Evolutionary conservation across 305 asterid species (phyloP).

Genomic region (Fraxinus velutina): DNA sequence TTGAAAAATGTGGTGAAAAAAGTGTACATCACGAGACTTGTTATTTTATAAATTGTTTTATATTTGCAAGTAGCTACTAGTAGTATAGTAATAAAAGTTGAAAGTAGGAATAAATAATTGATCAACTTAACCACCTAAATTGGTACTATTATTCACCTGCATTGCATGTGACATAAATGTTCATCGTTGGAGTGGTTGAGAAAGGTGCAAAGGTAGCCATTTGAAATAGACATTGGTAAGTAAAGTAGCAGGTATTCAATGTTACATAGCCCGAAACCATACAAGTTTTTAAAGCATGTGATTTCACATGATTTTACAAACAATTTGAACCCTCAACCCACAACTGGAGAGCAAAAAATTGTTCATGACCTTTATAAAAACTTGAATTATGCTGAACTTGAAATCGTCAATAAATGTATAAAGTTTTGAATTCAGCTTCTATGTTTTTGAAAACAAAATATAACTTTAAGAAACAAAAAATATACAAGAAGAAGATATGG

Average conservation of each 20-base stretch:
- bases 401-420: background rate
- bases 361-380: background rate
- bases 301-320: too few relatives aligned
- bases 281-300: too few relatives aligned
- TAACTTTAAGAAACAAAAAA: background rate
- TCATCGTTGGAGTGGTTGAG: background rate
- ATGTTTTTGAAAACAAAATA: background rate
- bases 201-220: background rate
- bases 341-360: too few relatives aligned
- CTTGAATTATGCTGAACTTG: background rate
- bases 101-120: background rate
- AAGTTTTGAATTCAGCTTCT: background rate
- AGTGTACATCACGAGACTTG: background rate
- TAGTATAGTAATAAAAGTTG: background rate
- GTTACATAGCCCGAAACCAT: too few relatives aligned
- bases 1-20: too few relatives aligned
- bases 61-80: background rate
- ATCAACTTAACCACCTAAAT: background rate
- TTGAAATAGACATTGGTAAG: too few relatives aligned
- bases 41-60: too few relatives aligned
- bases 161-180: background rate
- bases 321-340: too few relatives aligned
- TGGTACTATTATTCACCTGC: background rate
- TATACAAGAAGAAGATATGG: background rate
- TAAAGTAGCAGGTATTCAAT: too few relatives aligned